Evolutionary conservation across 108 stramenopile genomes (phyloP).

Genomic region (Cyclostephanos tholiformis): DNA sequence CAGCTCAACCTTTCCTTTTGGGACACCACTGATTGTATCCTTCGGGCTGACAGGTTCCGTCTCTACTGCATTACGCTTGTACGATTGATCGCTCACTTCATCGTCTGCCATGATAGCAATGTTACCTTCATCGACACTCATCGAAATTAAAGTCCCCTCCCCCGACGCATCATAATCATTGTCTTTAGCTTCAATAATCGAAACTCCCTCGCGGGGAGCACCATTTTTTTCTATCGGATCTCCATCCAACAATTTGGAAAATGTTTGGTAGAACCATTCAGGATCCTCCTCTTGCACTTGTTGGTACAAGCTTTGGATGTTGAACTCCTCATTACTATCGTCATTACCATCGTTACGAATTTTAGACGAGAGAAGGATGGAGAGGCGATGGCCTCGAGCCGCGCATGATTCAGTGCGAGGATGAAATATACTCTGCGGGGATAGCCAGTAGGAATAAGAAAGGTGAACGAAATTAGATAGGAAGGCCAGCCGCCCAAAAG

Average conservation of each 20-base stretch:
- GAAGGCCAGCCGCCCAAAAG: background rate
- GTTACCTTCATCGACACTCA: too few relatives aligned
- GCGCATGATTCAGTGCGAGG: background rate
- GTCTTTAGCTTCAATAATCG: background rate
- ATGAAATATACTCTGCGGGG: background rate
- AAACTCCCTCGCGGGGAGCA: background rate
- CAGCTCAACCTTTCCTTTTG: background rate
- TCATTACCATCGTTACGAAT: background rate
- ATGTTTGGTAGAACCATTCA: conserved; percentile 46
- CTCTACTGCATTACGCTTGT: background rate
- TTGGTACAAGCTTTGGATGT: conserved; percentile 38
- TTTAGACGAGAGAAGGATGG: background rate
- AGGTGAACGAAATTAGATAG: background rate
- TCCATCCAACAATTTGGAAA: conserved; percentile 36
- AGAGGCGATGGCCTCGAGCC: background rate
- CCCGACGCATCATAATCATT: background rate
- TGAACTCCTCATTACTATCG: conserved; percentile 15
- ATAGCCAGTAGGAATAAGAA: background rate
- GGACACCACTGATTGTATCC: too few relatives aligned
- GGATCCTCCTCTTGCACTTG: conserved; percentile 53
- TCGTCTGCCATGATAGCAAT: background rate
- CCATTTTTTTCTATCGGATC: conserved; percentile 13
- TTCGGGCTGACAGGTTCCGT: background rate
- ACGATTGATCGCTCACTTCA: background rate
- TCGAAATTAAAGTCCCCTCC: background rate